Base-by-base conservation (phyloP, 1,284 basidiomycete genomes). In the Fomitopsis pinicola region DNA sequence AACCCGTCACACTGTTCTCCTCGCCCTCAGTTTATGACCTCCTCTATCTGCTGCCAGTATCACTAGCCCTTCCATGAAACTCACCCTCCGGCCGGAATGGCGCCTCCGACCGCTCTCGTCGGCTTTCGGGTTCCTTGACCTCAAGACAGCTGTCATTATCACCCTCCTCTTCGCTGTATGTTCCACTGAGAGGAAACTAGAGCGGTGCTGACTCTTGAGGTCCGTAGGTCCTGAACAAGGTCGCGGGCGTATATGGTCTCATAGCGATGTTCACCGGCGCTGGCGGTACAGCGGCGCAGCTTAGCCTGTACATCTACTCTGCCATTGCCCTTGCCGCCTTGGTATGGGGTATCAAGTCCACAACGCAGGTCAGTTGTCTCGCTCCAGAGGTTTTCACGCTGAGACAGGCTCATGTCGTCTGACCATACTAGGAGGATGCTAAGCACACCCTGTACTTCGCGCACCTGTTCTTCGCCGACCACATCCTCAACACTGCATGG, bases 241-340 rank as follows among this genome's bases (percentile, higher is more conserved):
- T 96, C 58, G 97, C 97, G 15, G 97, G 97, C 60, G 85, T 98
- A 17, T 99, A 98, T 73, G 97, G 97, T 58, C 86, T 99, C 65
- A 89, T 99, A 57, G 95, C 95, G 15, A 83, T 97, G 64, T 80
- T 97, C 66, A 91, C 88, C 2, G 89, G 93, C 52, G 86, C 88
- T 56, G 94, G 93, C 42, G 95, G 94, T 26, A 90, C 93, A 8
- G 89, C 95, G 67, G 87, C 92, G 0, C 97, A 99, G 77, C 82
- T 98, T 62, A 90, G 87, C 74, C 83, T 95, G 71, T 99, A 99
- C 76, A 81, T 95, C 42, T 99, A 99, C 79, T 97, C 94, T 12
- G 88, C 92, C 58, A 75, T 89, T 17, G 94, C 89, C 33, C 86
- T 99, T 57, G 81, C 89, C 30, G 89, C 88, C 0, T 84, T 97